phyloP scores from a whole-genome alignment of 2,329 filamentous ascomycete genomes.

The Graphilbum ipis-grandicollis region DNA sequence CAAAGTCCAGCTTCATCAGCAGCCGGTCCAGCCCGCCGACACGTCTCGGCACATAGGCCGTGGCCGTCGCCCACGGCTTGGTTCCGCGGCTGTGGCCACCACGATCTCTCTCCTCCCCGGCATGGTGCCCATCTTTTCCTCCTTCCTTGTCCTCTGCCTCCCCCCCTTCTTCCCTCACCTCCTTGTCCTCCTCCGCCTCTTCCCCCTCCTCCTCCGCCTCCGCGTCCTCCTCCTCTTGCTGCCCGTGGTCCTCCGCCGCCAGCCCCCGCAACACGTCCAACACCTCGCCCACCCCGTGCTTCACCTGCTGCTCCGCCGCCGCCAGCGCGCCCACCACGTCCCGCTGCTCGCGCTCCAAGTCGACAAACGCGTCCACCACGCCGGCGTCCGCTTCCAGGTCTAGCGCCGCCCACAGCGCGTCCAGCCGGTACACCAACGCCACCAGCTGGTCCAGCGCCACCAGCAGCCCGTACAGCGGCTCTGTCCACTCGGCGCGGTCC shows the following conservation, averaged over 20 bases:
- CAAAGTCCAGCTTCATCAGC: constrained; percentile 78
- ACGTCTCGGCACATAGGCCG: constrained; percentile 47
- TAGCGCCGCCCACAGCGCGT: constrained; percentile 57
- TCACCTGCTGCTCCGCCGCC: constrained; percentile 45
- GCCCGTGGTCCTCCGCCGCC: constrained; percentile 20
- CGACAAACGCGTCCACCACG: constrained; percentile 57
- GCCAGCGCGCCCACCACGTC: constrained; percentile 49
- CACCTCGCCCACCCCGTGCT: constrained; percentile 48
- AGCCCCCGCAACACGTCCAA: constrained; percentile 34
- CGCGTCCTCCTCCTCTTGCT: constrained; percentile 13
- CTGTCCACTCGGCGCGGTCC: constrained; percentile 44
- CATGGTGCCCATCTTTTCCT: no score
- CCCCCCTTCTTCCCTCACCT: no score
- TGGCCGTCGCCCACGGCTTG: no score
- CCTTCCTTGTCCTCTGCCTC: no score
- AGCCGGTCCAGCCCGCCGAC: constrained; percentile 69
- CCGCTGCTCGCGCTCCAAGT: constrained; percentile 54
- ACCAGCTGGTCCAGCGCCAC: constrained; percentile 67
- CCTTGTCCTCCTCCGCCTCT: no score
- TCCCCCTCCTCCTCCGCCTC: constrained; percentile 17
- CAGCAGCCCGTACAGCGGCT: constrained; percentile 47
- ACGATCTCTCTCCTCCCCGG: no score
- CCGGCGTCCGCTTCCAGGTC: constrained; percentile 73
- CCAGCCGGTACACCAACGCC: constrained; percentile 57
- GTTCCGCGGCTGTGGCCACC: no score